phyloP scores from a whole-genome alignment of 2,329 filamentous ascomycete species.

The Botrytis porri region DNA sequence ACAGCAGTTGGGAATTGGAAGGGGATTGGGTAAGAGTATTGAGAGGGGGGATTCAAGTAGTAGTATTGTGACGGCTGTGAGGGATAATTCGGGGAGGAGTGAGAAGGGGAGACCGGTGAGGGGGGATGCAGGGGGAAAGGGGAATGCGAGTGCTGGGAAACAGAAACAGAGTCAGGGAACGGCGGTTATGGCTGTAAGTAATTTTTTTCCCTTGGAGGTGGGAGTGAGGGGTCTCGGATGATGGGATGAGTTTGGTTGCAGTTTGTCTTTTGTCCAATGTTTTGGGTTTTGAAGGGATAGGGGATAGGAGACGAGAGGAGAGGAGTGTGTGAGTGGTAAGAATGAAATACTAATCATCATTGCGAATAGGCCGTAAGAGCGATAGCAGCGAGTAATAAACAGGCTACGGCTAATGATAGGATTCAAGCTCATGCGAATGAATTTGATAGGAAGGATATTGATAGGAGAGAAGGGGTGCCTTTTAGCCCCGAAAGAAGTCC shows the following conservation, averaged over 20 bases:
- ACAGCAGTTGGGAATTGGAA: not conserved
- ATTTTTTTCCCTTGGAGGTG: not conserved
- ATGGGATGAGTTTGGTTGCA: too few species aligned
- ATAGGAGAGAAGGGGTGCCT: not conserved
- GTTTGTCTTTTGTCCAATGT: not conserved
- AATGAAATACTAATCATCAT: not conserved
- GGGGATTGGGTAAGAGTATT: not conserved
- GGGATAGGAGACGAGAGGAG: not conserved
- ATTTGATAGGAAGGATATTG: not conserved
- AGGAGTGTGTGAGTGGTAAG: not conserved
- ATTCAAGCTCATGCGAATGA: not conserved
- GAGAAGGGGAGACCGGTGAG: not conserved
- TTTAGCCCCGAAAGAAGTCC: slow-evolving; percentile 1
- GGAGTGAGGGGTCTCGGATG: not conserved
- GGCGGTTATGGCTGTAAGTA: slow-evolving; percentile 19
- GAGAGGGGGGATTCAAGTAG: slow-evolving; percentile 29
- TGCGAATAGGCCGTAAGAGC: not conserved
- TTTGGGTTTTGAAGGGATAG: not conserved
- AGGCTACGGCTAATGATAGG: not conserved
- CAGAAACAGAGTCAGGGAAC: slow-evolving; percentile 4
- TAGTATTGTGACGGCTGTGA: slow-evolving; percentile 32
- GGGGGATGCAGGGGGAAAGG: slow-evolving; percentile 20
- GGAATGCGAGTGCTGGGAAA: not conserved
- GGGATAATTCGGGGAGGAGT: slow-evolving; percentile 27
- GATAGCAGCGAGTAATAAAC: slow-evolving; percentile 13